Conservation (phyloP, 2,329 filamentous ascomycete species). For the Sphaerulina populicola region DNA sequence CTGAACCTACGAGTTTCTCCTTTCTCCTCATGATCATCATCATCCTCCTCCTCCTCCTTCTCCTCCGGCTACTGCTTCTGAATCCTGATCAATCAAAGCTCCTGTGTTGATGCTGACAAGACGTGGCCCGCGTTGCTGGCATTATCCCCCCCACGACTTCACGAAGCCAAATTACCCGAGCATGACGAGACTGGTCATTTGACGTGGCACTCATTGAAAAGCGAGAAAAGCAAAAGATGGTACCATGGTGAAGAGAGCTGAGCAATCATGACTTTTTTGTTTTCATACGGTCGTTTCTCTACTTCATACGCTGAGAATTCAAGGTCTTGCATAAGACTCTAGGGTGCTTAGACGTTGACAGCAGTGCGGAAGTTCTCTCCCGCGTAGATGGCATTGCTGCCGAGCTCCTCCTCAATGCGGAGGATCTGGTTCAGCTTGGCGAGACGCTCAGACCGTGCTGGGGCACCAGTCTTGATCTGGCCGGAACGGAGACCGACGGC, state of each 20-base stretch:
- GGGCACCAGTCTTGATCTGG: constrained; percentile 98
- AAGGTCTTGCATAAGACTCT: neutral
- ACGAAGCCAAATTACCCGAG: too few relatives aligned
- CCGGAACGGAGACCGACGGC: constrained; percentile 92
- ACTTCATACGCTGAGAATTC: neutral
- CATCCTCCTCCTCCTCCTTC: too few relatives aligned
- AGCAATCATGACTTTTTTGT: neutral
- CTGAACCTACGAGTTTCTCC: too few relatives aligned
- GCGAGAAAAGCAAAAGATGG: neutral
- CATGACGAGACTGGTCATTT: too few relatives aligned
- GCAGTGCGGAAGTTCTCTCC: constrained; percentile 85
- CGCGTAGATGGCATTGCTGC: constrained; percentile 81
- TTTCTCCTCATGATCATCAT: too few relatives aligned
- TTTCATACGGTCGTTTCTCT: neutral
- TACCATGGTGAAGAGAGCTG: neutral
- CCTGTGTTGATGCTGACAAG: too few relatives aligned
- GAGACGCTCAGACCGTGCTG: constrained; percentile 91
- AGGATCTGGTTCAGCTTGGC: constrained; percentile 99
- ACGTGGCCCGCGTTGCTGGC: too few relatives aligned
- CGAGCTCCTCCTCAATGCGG: constrained; percentile 98
- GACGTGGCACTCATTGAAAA: neutral
- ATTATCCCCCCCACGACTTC: too few relatives aligned
- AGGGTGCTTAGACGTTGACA: constrained; percentile 67
- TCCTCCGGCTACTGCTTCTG: too few relatives aligned
- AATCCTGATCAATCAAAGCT: too few relatives aligned